A percentile compares a stretch with the other conserved stretches of the same genome.
Conservation (phyloP, 768 basidiomycete species). For the Naganishia vishniacii region DNA sequence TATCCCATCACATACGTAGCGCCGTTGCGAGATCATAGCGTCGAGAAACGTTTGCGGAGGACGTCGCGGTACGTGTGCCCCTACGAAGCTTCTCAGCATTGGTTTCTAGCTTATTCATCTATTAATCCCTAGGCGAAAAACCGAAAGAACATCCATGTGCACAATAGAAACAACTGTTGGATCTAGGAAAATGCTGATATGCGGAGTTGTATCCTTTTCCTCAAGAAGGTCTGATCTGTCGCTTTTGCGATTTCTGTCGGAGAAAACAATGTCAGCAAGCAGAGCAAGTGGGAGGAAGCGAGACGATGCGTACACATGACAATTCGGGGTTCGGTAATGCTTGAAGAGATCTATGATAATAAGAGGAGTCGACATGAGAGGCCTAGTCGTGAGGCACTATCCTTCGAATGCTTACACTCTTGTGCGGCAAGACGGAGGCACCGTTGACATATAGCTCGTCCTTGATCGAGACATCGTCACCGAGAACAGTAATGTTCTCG, state of each 20-base stretch:
- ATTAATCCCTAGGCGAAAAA: not conserved
- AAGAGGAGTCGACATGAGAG: not conserved
- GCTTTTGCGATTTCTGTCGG: not conserved
- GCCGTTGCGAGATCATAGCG: too few relatives aligned
- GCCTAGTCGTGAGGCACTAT: not conserved
- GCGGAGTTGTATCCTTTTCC: conserved; percentile 12
- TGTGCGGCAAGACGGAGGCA: conserved; percentile 50
- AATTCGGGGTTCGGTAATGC: conserved; percentile 48
- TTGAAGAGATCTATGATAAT: conserved; percentile 43
- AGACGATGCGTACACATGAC: conserved; percentile 38
- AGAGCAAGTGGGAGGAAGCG: not conserved
- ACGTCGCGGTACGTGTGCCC: too few relatives aligned
- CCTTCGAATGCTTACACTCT: conserved; percentile 41
- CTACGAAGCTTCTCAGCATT: too few relatives aligned
- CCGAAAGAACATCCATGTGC: conserved; percentile 9
- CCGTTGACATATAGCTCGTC: conserved; percentile 53
- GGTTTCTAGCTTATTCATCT: conserved; percentile 1
- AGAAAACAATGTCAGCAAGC: not conserved
- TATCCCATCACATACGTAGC: too few relatives aligned
- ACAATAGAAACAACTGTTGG: conserved; percentile 18
- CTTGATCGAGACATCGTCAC: conserved; percentile 54
- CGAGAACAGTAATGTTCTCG: conserved; percentile 52
- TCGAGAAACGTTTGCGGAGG: too few relatives aligned
- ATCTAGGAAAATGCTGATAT: conserved; percentile 9
- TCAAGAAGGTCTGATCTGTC: conserved; percentile 4